Percentiles rank a stretch among this genome's conserved stretches.
These are phyloP conservation scores for Calonectria pseudoturangicola DNA, from an alignment of 2,329 filamentous ascomycete species.

Conservation along the genomic window DNA sequence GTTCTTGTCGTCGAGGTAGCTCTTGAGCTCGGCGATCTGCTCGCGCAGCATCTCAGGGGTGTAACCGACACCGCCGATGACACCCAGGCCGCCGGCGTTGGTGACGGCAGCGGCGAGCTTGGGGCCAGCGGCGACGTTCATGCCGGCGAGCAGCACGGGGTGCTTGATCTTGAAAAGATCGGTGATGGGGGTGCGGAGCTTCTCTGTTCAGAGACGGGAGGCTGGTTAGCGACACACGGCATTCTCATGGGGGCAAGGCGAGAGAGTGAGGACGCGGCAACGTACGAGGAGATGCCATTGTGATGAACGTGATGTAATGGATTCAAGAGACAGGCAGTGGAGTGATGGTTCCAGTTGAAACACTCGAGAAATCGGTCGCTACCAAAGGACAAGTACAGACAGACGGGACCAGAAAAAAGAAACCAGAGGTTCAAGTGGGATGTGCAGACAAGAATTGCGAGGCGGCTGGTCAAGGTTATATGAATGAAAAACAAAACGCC, in stretches of 20 bases:
- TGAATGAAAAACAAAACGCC: slow-evolving; percentile 36
- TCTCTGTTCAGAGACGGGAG: slow-evolving; percentile 54
- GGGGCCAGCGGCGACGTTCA: slow-evolving; percentile 98
- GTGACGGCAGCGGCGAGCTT: slow-evolving; percentile 97
- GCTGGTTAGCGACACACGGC: slow-evolving; percentile 41
- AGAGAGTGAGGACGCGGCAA: slow-evolving; percentile 46
- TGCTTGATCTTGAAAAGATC: slow-evolving; percentile 99
- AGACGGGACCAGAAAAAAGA: slow-evolving; percentile 14
- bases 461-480: slow-evolving; percentile 43
- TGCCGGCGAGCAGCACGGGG: slow-evolving; percentile 95
- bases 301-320: slow-evolving; percentile 52
- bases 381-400: slow-evolving; percentile 13
- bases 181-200: slow-evolving; percentile 91
- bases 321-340: slow-evolving; percentile 33
- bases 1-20: slow-evolving; percentile 90
- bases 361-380: slow-evolving; percentile 36
- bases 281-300: slow-evolving; percentile 89
- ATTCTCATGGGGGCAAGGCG: slow-evolving; percentile 25
- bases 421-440: slow-evolving; percentile 20
- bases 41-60: slow-evolving; percentile 97
- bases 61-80: slow-evolving; percentile 96
- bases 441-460: slow-evolving; percentile 12
- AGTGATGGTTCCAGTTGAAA: slow-evolving; percentile 34
- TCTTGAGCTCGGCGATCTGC: slow-evolving; percentile 96
- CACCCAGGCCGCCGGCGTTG: slow-evolving; percentile 96